Percentiles rank a stretch among this genome's conserved stretches.
phyloP scores from a whole-genome alignment of 2,329 filamentous ascomycete species.

The Paraphaeosphaeria minitans region DNA sequence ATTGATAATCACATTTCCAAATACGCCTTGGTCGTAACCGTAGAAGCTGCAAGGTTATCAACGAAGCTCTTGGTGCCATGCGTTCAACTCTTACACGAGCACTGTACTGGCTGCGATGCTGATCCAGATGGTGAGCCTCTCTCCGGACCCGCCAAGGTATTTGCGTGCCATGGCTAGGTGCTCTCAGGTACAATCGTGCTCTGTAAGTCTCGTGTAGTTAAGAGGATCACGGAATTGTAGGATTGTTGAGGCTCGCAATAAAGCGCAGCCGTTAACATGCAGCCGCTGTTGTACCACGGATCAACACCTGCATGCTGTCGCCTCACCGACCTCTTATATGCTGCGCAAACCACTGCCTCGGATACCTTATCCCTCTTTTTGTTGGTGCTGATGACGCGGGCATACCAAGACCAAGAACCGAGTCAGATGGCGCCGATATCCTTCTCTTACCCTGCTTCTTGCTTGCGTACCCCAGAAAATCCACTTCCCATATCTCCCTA shows the following conservation, averaged over 20 bases:
- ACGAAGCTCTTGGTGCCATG: not conserved
- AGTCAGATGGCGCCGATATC: not conserved
- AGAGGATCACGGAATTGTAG: too few relatives aligned
- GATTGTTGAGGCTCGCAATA: not conserved
- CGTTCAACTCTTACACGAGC: constrained; percentile 36
- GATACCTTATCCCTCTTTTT: constrained; percentile 2
- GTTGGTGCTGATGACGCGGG: not conserved
- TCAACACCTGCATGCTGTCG: not conserved
- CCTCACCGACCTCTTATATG: not conserved
- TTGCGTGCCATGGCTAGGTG: constrained; percentile 48
- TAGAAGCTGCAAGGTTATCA: constrained; percentile 46
- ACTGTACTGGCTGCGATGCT: constrained; percentile 57
- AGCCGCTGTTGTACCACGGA: constrained; percentile 3
- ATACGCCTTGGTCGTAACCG: constrained; percentile 46
- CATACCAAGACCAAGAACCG: not conserved
- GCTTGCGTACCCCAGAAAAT: not conserved
- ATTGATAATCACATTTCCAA: constrained; percentile 43
- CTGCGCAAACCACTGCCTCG: not conserved
- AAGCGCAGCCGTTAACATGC: not conserved
- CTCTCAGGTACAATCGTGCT: not conserved
- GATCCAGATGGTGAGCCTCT: constrained; percentile 59
- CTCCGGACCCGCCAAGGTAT: constrained; percentile 58
- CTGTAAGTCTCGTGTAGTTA: not conserved
- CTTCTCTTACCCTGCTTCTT: not conserved
- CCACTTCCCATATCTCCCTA: not conserved